A percentile compares a stretch with the other conserved stretches of the same genome.
These are phyloP conservation scores for Hyaloscypha finlandica DNA, from an alignment of 495 filamentous ascomycete species.

Conservation along the genomic window DNA sequence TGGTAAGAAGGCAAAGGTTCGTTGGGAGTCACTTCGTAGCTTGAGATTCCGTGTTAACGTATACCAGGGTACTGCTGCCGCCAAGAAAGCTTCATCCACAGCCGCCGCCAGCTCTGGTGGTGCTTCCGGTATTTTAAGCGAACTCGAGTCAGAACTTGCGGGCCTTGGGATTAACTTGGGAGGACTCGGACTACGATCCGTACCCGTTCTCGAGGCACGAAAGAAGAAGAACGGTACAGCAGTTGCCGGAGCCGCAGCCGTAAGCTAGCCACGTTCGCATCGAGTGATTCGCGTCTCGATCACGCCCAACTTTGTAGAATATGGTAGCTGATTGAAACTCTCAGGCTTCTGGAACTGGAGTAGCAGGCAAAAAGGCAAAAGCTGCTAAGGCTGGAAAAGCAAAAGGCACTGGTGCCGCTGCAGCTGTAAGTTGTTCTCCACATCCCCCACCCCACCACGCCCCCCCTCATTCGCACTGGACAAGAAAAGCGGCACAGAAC, in stretches of 20 bases:
- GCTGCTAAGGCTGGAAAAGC: conserved; percentile 1
- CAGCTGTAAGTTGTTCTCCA: conserved; percentile 1
- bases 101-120: conserved; percentile 1
- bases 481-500: too few relatives aligned
- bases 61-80: background rate
- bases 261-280: background rate
- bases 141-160: conserved; percentile 4
- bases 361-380: background rate
- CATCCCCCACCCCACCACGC: background rate
- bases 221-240: conserved; percentile 26
- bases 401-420: conserved; percentile 13
- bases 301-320: background rate
- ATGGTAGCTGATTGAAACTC: background rate
- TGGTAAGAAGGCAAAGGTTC: conserved; percentile 22
- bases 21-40: background rate
- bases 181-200: conserved; percentile 18
- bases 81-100: conserved; percentile 4
- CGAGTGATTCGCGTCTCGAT: background rate
- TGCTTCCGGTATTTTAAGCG: background rate
- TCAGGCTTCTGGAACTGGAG: background rate
- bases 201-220: conserved; percentile 21
- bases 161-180: conserved; percentile 27
- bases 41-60: conserved; percentile 6
- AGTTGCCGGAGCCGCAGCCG: background rate
- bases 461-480: too few relatives aligned